These are phyloP conservation scores for Xylaria venustula DNA, from an alignment of 495 filamentous ascomycete species.

Conservation along the genomic window DNA sequence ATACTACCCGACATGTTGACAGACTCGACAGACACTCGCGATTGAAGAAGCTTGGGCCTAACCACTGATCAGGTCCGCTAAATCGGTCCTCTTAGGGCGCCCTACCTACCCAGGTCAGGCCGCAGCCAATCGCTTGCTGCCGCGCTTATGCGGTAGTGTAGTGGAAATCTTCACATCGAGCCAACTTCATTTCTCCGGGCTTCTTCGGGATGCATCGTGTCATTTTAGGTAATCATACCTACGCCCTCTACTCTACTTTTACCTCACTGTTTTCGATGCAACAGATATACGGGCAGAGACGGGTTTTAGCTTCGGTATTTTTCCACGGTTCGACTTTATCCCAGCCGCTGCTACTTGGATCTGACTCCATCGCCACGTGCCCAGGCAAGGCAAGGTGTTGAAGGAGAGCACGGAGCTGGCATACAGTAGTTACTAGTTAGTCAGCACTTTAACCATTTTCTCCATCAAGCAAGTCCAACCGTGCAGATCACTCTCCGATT, in stretches of 20 bases:
- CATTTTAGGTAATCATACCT: no score
- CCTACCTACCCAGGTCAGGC: not conserved
- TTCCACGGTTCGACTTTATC: not conserved
- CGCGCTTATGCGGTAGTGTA: not conserved
- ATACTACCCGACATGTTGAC: no score
- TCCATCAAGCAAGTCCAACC: not conserved
- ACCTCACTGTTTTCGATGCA: not conserved
- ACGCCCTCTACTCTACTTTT: no score
- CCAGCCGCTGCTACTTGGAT: not conserved
- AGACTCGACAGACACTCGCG: no score
- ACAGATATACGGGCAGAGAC: not conserved
- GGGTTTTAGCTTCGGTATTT: not conserved
- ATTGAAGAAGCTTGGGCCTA: not conserved
- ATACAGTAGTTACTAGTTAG: no score
- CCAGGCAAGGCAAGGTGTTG: not conserved
- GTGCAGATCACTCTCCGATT: no score
- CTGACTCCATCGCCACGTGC: not conserved
- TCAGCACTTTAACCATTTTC: not conserved
- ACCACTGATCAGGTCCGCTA: not conserved
- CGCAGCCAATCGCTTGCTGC: not conserved
- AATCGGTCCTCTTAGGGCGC: no score
- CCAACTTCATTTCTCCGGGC: not conserved
- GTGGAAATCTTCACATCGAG: not conserved
- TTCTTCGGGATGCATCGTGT: not conserved
- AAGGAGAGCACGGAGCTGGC: slow-evolving; percentile 1